A percentile compares a stretch with the other conserved stretches of the same genome.
These are phyloP conservation scores for Zymoseptoria passerinii DNA, from an alignment of 2,329 filamentous ascomycete genomes.

Conservation along the genomic window DNA sequence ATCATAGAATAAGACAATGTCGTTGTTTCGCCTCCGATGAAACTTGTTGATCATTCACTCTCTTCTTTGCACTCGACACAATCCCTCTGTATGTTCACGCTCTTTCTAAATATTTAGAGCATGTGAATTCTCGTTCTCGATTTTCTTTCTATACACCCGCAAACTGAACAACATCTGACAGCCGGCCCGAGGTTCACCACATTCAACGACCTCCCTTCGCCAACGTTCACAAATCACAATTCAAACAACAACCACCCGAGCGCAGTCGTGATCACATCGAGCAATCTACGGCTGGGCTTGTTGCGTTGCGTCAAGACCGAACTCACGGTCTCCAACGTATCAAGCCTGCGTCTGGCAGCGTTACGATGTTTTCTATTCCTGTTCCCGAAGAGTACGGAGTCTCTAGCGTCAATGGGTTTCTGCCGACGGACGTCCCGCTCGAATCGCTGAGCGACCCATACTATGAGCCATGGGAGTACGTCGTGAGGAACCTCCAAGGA, in stretches of 20 bases:
- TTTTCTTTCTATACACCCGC: neutral
- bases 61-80: neutral
- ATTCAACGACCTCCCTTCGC: neutral
- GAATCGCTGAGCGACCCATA: slow-evolving; percentile 77
- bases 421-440: slow-evolving; percentile 72
- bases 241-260: neutral
- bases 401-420: slow-evolving; percentile 72
- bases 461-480: slow-evolving; percentile 89
- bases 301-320: slow-evolving; percentile 24
- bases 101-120: neutral
- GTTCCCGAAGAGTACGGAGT: slow-evolving; percentile 69
- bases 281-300: slow-evolving; percentile 28
- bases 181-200: neutral
- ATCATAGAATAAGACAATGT: neutral
- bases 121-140: neutral
- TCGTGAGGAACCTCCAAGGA: slow-evolving; percentile 76
- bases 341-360: slow-evolving; percentile 30
- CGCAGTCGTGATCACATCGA: neutral
- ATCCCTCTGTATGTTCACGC: neutral
- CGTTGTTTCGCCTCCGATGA: neutral
- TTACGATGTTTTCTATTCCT: slow-evolving; percentile 37
- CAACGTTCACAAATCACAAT: neutral
- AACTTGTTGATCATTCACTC: neutral
- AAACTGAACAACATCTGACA: neutral
- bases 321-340: slow-evolving; percentile 24